Evolutionary conservation across 352 stramenopile genomes (phyloP), one percentile per base, ranked within the genome.

Genomic region (Pythium biforme): DNA sequence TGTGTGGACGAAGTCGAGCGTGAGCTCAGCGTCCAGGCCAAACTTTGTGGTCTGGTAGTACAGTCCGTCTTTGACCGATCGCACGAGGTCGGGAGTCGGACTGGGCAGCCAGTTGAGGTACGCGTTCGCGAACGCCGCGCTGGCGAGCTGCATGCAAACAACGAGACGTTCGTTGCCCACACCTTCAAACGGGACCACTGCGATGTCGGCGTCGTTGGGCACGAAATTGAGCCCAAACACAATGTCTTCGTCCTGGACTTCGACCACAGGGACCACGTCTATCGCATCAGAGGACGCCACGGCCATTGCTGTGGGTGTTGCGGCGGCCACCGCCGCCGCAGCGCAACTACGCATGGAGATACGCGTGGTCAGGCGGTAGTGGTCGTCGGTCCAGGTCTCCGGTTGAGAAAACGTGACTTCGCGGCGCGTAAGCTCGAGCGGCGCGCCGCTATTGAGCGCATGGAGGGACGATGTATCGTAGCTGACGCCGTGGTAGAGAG

Each of bases 371-470:
- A 66, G 34, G 1, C 45, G 40, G 25, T 59, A 58, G 34, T 40
- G 22, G 40, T 45, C 29, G 29, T 50, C 49, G 5, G 48, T 41
- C 47, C 58, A 54, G n/a, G 20, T 39, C 11, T 54, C 51, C 2
- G 59, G 41, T 25, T 37, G 37, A 5, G 39, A 31, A 29, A 66
- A 66, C n/a, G 59, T 40, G 50, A 66, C 50, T 20, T 66, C 59
- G 50, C 59, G 59, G 1, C 50, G 59, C 11, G 22, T 22, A 11
- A 66, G 50, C 33, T 66, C 45, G 19, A 55, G 29, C n/a, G 56
- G 46, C 29, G n/a, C n/a, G n/a, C n/a, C n/a, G n/a, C n/a, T n/a
- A n/a, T n/a, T n/a, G n/a, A n/a, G n/a, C n/a, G 14, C 43, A n/a
- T 29, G 17, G 10, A 46, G 17, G 9, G 50, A 59, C 1, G 31